A percentile compares a stretch with the other conserved stretches of the same genome.
Conservation (phyloP, 257 asterid genomes). For the Nicotiana attenuata region DNA sequence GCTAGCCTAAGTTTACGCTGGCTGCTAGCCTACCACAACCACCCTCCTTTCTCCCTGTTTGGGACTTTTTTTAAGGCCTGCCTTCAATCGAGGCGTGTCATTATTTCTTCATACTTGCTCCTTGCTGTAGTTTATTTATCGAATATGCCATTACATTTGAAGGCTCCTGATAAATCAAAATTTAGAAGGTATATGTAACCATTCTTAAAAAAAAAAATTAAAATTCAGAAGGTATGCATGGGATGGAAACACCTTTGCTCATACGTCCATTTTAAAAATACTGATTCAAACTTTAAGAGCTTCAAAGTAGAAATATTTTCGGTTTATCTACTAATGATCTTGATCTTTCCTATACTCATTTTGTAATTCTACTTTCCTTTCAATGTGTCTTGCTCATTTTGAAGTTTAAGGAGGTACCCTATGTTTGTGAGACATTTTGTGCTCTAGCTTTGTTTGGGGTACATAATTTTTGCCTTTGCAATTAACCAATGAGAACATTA, state of each 20-base stretch:
- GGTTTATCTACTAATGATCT: background rate
- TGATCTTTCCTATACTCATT: background rate
- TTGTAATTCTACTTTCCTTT: background rate
- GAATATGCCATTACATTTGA: background rate
- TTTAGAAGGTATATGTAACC: background rate
- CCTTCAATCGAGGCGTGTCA: background rate
- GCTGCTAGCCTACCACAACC: too few relatives aligned
- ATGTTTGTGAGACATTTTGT: background rate
- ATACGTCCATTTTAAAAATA: background rate
- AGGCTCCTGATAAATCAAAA: background rate
- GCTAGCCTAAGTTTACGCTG: too few relatives aligned
- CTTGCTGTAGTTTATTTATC: background rate
- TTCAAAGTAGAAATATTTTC: background rate
- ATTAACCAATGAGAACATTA: conserved; percentile 12
- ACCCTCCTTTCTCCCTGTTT: too few relatives aligned
- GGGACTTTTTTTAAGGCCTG: background rate
- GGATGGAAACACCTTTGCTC: background rate
- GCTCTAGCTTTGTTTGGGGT: background rate
- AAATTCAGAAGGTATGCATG: conserved; percentile 2
- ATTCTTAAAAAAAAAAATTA: background rate
- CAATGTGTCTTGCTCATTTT: background rate
- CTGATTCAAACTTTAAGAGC: background rate
- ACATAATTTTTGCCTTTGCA: background rate
- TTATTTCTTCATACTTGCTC: background rate
- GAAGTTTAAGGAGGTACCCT: background rate